Conservation (phyloP, 257 asterid genomes). For the Orobanche coerulescens region DNA sequence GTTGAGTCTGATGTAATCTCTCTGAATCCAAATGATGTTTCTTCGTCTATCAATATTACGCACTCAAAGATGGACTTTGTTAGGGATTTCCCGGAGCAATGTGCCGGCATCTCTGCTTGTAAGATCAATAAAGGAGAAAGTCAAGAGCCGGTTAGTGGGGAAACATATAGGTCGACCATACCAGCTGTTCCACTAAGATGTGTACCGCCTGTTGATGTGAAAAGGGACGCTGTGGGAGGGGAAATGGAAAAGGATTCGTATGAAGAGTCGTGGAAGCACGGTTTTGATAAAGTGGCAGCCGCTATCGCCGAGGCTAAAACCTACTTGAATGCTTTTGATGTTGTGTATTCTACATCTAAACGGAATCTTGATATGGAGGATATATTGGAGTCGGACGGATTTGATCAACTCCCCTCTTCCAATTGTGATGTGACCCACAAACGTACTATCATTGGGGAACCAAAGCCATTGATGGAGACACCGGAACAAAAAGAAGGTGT, state of each 20-base stretch:
- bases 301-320: conserved; percentile 23
- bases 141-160: not conserved
- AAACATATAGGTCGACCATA: not conserved
- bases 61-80: not conserved
- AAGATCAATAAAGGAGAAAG: not conserved
- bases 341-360: not conserved
- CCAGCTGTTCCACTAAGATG: conserved; percentile 28
- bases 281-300: not conserved
- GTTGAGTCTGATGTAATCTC: not conserved
- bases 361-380: not conserved
- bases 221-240: not conserved
- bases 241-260: not conserved
- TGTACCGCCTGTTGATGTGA: conserved; percentile 4
- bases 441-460: not conserved
- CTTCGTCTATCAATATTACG: not conserved
- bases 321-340: not conserved
- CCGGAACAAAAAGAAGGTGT: not conserved
- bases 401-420: not conserved
- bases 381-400: too few species aligned
- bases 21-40: not conserved
- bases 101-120: not conserved
- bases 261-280: conserved; percentile 14
- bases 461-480: not conserved
- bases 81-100: not conserved
- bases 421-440: not conserved